Percentiles rank a stretch among this genome's conserved stretches.
Evolutionary conservation across 106 monocot species (phyloP).

Genomic region (Triglochin maritima): DNA sequence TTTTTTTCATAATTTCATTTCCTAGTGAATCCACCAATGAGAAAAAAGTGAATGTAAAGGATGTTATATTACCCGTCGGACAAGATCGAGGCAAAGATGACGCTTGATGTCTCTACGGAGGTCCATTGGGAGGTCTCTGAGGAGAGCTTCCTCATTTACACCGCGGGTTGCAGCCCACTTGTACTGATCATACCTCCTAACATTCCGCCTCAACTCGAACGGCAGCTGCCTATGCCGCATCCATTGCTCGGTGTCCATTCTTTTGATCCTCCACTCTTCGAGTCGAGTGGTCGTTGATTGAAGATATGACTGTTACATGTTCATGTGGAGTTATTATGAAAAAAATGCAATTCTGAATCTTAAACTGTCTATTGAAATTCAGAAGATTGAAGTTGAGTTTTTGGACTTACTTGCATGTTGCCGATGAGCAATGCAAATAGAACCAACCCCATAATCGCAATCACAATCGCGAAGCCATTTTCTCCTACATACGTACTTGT

Average conservation of each 20-base stretch:
- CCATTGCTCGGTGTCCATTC: conserved; percentile 45
- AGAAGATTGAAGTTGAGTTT: too few species aligned
- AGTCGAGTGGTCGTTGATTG: conserved; percentile 34
- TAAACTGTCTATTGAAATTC: background rate
- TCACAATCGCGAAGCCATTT: conserved; percentile 41
- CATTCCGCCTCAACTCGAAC: conserved; percentile 35
- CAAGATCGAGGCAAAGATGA: conserved; percentile 74
- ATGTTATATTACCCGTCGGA: conserved; percentile 33
- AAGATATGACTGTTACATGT: conserved; percentile 34
- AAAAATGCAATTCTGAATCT: background rate
- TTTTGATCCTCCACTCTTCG: conserved; percentile 52
- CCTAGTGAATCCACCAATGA: too few species aligned
- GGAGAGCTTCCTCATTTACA: conserved; percentile 57
- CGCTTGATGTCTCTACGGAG: conserved; percentile 79
- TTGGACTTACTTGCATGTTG: conserved; percentile 47
- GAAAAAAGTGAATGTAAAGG: background rate
- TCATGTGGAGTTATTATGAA: background rate
- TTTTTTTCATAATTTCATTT: too few species aligned
- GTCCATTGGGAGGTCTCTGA: conserved; percentile 51
- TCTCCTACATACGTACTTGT: conserved; percentile 49
- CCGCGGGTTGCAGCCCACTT: conserved; percentile 67
- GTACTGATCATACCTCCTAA: conserved; percentile 67
- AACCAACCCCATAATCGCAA: conserved; percentile 53
- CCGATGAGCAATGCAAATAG: conserved; percentile 69
- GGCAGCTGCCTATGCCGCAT: conserved; percentile 59